A percentile compares a stretch with the other conserved stretches of the same genome.
Evolutionary conservation across 2,329 filamentous ascomycete species (phyloP).

Genomic region (Epichloe aotearoae): DNA sequence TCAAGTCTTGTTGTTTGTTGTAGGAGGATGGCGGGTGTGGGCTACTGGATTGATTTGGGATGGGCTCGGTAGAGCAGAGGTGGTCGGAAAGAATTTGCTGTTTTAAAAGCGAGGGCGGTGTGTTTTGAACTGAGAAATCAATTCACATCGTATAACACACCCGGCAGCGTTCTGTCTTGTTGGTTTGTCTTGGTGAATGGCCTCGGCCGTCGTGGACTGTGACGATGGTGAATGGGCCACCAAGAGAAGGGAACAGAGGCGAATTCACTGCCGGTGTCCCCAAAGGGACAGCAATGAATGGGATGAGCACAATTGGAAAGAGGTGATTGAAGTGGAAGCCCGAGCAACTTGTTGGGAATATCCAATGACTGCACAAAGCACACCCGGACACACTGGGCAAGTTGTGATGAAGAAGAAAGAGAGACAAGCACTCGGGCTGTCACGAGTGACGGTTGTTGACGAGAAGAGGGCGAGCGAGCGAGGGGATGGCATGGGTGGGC

Average conservation of each 20-base stretch:
- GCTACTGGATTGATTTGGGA: no score
- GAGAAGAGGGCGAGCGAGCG: constrained; percentile 2
- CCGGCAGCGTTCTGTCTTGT: constrained; percentile 4
- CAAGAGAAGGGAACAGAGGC: constrained; percentile 7
- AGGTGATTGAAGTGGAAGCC: constrained; percentile 2
- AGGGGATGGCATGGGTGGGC: not conserved
- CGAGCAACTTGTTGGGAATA: constrained; percentile 10
- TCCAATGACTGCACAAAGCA: constrained; percentile 9
- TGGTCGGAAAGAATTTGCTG: not conserved
- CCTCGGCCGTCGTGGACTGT: not conserved
- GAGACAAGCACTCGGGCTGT: not conserved
- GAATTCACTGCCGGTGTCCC: constrained; percentile 10
- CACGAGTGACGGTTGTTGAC: not conserved
- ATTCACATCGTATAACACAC: constrained; percentile 1
- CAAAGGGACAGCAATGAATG: constrained; percentile 11
- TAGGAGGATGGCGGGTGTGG: not conserved
- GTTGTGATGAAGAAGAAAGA: constrained; percentile 2
- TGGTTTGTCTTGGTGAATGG: constrained; percentile 2
- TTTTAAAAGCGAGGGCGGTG: not conserved
- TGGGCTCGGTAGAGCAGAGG: not conserved
- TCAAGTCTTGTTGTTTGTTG: not conserved
- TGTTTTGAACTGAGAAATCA: not conserved
- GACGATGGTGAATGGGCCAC: not conserved
- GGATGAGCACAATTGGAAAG: constrained; percentile 8
- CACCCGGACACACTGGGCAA: constrained; percentile 2